Conservation (phyloP, 2,329 filamentous ascomycete genomes). For the Ascosphaera pollenicola region DNA sequence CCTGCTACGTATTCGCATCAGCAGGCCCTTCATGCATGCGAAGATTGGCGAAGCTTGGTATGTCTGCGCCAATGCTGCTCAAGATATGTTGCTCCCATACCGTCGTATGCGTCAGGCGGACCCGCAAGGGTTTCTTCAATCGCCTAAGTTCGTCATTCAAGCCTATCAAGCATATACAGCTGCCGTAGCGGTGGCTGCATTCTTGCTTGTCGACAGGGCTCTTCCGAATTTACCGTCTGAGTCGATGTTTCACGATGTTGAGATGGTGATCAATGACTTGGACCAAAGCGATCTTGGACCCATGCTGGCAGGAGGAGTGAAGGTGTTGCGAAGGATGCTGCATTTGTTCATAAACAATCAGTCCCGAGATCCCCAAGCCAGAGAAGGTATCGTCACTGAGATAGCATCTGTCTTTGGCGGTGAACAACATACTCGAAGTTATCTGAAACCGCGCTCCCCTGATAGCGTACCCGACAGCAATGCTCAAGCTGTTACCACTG, state of each 20-base stretch:
- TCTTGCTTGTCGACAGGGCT: constrained; percentile 10
- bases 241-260: constrained; percentile 8
- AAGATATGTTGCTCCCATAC: constrained; percentile 9
- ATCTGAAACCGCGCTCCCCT: constrained; percentile 7
- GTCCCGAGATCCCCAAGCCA: constrained; percentile 5
- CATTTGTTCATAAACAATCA: constrained; percentile 9
- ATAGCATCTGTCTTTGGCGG: constrained; percentile 10
- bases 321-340: constrained; percentile 10
- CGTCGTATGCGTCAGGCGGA: constrained; percentile 7
- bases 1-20: constrained; percentile 10
- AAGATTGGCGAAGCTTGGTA: constrained; percentile 8
- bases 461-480: background rate
- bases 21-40: constrained; percentile 9
- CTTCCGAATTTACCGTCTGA: constrained; percentile 7
- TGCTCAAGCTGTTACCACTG: too few species aligned
- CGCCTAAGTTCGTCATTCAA: constrained; percentile 9
- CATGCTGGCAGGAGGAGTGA: constrained; percentile 8
- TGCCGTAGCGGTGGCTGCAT: constrained; percentile 9
- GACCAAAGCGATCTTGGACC: constrained; percentile 6
- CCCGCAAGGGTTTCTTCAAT: constrained; percentile 6
- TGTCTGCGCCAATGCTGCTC: constrained; percentile 8
- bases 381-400: constrained; percentile 7
- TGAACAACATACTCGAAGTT: constrained; percentile 9
- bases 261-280: constrained; percentile 10
- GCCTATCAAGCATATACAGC: constrained; percentile 11